Evolutionary conservation across 768 basidiomycete genomes (phyloP).

Genomic region (Kwoniella botswanensis): DNA sequence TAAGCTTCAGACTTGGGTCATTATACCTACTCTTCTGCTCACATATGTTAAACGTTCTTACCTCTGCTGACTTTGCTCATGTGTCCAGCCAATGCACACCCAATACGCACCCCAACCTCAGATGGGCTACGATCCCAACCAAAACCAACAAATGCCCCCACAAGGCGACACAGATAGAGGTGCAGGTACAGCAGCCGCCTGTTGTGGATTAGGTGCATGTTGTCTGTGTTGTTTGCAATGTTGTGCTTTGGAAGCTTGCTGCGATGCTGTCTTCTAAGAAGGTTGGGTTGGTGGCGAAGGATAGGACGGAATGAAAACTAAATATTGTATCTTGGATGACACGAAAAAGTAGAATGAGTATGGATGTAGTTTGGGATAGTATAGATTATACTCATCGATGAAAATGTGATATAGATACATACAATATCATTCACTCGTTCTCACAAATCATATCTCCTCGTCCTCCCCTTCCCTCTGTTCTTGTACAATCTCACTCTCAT

Average conservation of each 20-base stretch:
- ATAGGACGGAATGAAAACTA: too few species aligned
- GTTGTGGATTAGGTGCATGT: conserved; percentile 26
- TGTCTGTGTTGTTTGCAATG: conserved; percentile 14
- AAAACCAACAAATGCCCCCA: conserved; percentile 11
- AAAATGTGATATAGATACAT: not conserved
- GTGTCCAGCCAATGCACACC: not conserved
- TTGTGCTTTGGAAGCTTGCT: conserved; percentile 23
- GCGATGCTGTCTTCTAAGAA: conserved; percentile 21
- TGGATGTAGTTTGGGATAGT: not conserved
- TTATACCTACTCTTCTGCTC: not conserved
- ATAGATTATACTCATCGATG: not conserved
- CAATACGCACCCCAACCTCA: conserved; percentile 19
- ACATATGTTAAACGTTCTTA: not conserved
- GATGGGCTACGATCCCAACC: conserved; percentile 15
- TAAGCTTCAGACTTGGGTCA: not conserved
- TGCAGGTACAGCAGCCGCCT: conserved; percentile 13
- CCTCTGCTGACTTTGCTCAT: not conserved
- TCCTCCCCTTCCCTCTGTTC: conserved; percentile 33
- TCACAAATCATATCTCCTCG: not conserved
- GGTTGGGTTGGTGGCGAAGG: not conserved
- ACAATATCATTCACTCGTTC: not conserved
- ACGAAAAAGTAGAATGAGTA: not conserved
- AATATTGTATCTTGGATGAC: too few species aligned
- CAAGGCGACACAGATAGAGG: conserved; percentile 13
- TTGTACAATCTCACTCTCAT: conserved; percentile 58